phyloP scores from a whole-genome alignment of 768 basidiomycete genomes.

The Phallus indusiatus region DNA sequence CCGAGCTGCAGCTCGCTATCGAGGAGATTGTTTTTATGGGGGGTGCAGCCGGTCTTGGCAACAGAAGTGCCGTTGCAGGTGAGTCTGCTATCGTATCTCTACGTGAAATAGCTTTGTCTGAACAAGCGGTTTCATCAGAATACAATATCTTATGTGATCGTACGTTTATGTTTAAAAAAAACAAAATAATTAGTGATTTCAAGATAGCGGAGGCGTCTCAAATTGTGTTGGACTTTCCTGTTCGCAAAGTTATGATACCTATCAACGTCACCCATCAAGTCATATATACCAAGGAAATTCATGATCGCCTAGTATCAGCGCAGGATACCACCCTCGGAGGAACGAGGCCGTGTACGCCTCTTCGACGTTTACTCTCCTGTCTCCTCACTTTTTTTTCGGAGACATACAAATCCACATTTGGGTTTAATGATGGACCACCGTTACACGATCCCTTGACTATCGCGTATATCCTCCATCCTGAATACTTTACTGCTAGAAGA shows the following conservation, averaged over 20 bases:
- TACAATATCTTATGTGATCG: slow-evolving; percentile 80
- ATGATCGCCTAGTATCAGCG: slow-evolving; percentile 40
- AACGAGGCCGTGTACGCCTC: slow-evolving; percentile 28
- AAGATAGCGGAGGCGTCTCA: slow-evolving; percentile 67
- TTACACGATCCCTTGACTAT: slow-evolving; percentile 81
- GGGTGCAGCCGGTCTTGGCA: slow-evolving; percentile 80
- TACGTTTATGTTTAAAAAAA: slow-evolving; percentile 27
- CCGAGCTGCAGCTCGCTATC: slow-evolving; percentile 43
- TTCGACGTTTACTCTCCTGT: slow-evolving; percentile 68
- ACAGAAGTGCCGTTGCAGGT: slow-evolving; percentile 69
- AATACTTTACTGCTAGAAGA: slow-evolving; percentile 51
- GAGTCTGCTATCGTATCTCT: not conserved
- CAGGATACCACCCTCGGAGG: slow-evolving; percentile 20
- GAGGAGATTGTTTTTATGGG: slow-evolving; percentile 84
- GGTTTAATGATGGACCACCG: slow-evolving; percentile 80
- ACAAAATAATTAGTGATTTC: not conserved
- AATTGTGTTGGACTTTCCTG: slow-evolving; percentile 64
- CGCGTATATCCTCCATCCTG: slow-evolving; percentile 62
- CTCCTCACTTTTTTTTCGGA: slow-evolving; percentile 67
- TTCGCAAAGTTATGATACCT: slow-evolving; percentile 69
- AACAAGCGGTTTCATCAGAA: slow-evolving; percentile 29
- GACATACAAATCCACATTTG: slow-evolving; percentile 62
- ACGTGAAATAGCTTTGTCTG: too few relatives aligned
- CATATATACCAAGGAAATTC: slow-evolving; percentile 53
- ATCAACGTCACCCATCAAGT: slow-evolving; percentile 85